Percentiles rank a stretch among this genome's conserved stretches.
Conservation (phyloP, 169 alveolate genomes). For the Plasmodium gallinaceum region DNA sequence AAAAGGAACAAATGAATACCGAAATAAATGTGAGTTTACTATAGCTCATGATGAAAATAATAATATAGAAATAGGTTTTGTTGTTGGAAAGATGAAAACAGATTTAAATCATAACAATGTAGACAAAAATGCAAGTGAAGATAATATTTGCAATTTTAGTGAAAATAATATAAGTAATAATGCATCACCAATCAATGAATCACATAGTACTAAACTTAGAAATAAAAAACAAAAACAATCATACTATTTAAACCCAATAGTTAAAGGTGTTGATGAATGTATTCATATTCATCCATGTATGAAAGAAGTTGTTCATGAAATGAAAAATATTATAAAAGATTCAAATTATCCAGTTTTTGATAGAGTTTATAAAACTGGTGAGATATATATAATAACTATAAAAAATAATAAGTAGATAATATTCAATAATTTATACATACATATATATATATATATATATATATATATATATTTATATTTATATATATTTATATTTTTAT, state of each 20-base stretch:
- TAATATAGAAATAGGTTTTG: constrained; percentile 77
- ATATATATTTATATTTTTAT: background rate
- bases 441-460: background rate
- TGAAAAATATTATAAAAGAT: constrained; percentile 62
- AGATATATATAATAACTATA: background rate
- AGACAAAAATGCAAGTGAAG: constrained; percentile 33
- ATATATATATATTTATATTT: background rate
- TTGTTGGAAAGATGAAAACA: constrained; percentile 53
- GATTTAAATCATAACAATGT: constrained; percentile 19
- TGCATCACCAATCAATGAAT: constrained; percentile 68
- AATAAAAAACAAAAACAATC: constrained; percentile 65
- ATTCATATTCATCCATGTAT: constrained; percentile 73
- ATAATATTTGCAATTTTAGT: constrained; percentile 71
- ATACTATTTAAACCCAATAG: constrained; percentile 63
- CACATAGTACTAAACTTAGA: constrained; percentile 53
- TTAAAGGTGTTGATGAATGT: constrained; percentile 58
- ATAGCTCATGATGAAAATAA: constrained; percentile 72
- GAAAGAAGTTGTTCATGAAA: constrained; percentile 67
- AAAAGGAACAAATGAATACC: constrained; percentile 23
- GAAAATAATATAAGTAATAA: constrained; percentile 73
- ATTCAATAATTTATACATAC: background rate
- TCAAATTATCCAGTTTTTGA: constrained; percentile 74
- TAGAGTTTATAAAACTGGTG: constrained; percentile 74
- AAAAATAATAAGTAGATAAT: background rate
- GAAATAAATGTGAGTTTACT: constrained; percentile 77